Percentiles rank a stretch among this genome's conserved stretches.
These are phyloP conservation scores for Asterella californica DNA, from an alignment of 225 moss, liverwort and hornwort species.

Conservation along the genomic window DNA sequence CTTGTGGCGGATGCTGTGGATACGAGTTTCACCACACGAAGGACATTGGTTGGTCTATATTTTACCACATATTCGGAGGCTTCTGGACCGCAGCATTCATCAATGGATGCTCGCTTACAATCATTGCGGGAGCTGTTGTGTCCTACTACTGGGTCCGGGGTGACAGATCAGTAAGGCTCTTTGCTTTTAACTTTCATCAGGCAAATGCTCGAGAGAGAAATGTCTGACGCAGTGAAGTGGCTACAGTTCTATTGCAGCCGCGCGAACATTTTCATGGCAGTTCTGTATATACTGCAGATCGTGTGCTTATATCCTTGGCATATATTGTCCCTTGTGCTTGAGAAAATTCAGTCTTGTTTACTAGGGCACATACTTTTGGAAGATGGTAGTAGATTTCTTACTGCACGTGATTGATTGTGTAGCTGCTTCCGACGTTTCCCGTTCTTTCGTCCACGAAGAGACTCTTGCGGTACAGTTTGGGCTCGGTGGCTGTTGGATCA, in stretches of 20 bases:
- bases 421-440: constrained; percentile 65
- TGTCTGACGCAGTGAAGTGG: too few relatives aligned
- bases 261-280: background rate
- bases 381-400: background rate
- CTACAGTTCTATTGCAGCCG: too few relatives aligned
- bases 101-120: constrained; percentile 78
- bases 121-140: constrained; percentile 80
- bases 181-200: background rate
- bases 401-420: background rate
- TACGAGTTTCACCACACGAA: constrained; percentile 79
- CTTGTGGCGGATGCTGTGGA: constrained; percentile 69
- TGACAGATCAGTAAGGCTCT: constrained; percentile 64
- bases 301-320: background rate
- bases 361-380: background rate
- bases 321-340: background rate
- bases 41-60: constrained; percentile 69
- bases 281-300: background rate
- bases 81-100: constrained; percentile 94
- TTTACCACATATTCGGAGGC: constrained; percentile 83
- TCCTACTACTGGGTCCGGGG: constrained; percentile 95
- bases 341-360: background rate
- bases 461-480: constrained; percentile 75
- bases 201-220: background rate
- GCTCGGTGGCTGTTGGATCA: constrained; percentile 89
- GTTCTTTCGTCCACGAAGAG: constrained; percentile 75